Evolutionary conservation across 768 basidiomycete genomes (phyloP).

Genomic region (Xanthoconium purpureum): DNA sequence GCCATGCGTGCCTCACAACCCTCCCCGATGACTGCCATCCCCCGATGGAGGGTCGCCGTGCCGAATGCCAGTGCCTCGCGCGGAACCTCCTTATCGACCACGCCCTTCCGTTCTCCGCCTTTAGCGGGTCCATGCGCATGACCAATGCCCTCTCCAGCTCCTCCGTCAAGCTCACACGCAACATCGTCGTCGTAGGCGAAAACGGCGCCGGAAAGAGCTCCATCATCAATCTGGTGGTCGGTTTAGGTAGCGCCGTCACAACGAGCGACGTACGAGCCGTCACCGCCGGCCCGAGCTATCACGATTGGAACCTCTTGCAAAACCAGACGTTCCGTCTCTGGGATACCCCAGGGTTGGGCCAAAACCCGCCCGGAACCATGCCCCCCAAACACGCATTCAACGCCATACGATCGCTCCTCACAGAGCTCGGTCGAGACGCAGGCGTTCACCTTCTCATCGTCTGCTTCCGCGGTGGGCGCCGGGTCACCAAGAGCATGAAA

Average conservation of each 20-base stretch:
- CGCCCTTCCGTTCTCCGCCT: constrained; percentile 14
- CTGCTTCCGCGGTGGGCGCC: constrained; percentile 19
- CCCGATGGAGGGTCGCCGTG: constrained; percentile 13
- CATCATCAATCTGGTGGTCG: constrained; percentile 16
- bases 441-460: constrained; percentile 23
- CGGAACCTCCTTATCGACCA: constrained; percentile 21
- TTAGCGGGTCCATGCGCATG: not conserved
- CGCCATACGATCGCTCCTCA: constrained; percentile 22
- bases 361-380: constrained; percentile 10
- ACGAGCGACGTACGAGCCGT: constrained; percentile 17
- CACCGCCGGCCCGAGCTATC: constrained; percentile 21
- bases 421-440: constrained; percentile 12
- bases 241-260: constrained; percentile 13
- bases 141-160: constrained; percentile 6
- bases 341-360: constrained; percentile 23
- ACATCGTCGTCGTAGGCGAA: constrained; percentile 41
- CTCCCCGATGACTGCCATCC: constrained; percentile 21
- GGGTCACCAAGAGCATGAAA: constrained; percentile 19
- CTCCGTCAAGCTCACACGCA: constrained; percentile 19
- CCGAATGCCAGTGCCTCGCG: constrained; percentile 17
- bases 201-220: constrained; percentile 30
- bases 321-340: constrained; percentile 25
- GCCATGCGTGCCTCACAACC: constrained; percentile 26
- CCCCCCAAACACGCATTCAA: constrained; percentile 13
- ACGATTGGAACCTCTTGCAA: constrained; percentile 21